Conservation (phyloP, 495 filamentous ascomycete species). For the Neurospora sublineolata region DNA sequence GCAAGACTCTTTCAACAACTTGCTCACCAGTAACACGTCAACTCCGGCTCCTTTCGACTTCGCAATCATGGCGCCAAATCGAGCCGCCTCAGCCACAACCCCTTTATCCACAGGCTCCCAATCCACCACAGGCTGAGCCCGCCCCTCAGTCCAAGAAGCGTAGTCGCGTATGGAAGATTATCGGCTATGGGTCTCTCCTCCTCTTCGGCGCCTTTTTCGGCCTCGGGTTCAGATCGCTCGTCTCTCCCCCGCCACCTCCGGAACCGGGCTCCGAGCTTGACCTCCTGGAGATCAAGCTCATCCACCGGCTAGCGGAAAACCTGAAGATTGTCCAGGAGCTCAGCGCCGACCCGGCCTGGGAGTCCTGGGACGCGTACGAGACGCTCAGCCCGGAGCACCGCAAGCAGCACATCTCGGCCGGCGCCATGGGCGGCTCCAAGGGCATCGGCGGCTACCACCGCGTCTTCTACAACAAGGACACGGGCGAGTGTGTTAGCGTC, state of each 20-base stretch:
- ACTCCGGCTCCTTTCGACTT: background rate
- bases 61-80: background rate
- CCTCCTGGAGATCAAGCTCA: constrained; percentile 13
- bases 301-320: constrained; percentile 23
- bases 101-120: background rate
- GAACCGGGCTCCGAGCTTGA: constrained; percentile 24
- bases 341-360: constrained; percentile 39
- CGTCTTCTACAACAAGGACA: constrained; percentile 29
- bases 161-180: background rate
- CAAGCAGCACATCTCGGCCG: constrained; percentile 30
- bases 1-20: background rate
- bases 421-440: constrained; percentile 28
- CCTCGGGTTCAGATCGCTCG: constrained; percentile 19
- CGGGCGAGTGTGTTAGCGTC: constrained; percentile 36
- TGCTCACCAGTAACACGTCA: background rate
- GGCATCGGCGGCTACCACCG: constrained; percentile 41
- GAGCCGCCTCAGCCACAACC: background rate
- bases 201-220: constrained; percentile 26
- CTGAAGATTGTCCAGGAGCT: constrained; percentile 46
- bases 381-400: constrained; percentile 29
- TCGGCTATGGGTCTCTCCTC: constrained; percentile 26
- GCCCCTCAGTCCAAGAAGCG: background rate
- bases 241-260: constrained; percentile 27
- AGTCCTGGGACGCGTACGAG: constrained; percentile 46
- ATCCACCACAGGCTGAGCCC: background rate